Evolutionary conservation across 2,329 filamentous ascomycete genomes (phyloP), one percentile per base, ranked within the genome.

Genomic region (Clathrospora elynae): DNA sequence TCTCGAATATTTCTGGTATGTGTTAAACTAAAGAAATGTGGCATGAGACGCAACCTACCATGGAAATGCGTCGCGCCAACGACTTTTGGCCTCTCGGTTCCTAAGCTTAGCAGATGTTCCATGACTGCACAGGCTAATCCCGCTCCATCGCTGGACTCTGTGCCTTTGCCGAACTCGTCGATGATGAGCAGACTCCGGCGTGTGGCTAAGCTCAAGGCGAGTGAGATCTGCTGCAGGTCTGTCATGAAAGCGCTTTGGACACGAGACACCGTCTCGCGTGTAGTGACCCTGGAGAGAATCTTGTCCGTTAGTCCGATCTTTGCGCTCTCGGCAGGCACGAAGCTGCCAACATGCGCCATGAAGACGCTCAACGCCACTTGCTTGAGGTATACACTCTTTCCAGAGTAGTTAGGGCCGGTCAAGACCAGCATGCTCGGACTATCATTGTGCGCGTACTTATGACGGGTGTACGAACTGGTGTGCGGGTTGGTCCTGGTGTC

Each of bases 341-440:
- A 97, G 66, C 90, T 77, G 36, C 93, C 93, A 38, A 96, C 82
- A 63, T 99, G 93, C 0, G 93, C 89, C 69, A 99, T 80, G 64
- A 93, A 96, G 10, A 95, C 85, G 45, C 96, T 93, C 35, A 96
- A 74, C 4, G 91, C 93, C 20, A 89, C 82, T 67, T 99, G 92
- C 68, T 95, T 99, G 64, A 97, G 78, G 68, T 96, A 97, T 0
- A 97, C 83, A 57, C 90, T 97, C 70, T 99, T 99, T 0, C 93
- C 93, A 0, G 93, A 97, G 66, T 93, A 95, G 58, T 99, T 99
- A 4, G 93, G 91, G 0, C 93, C 93, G 0, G 93, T 97, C 59
- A 99, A 71, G 5, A 96, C 74, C 9, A 96, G 67, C 72, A 90
- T 86, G 52, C 81, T 89, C 9, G 87, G 83, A 2, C 64, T 64